Evolutionary conservation across 805 yeast genomes (phyloP).

Genomic region (Candida ponderosae): DNA sequence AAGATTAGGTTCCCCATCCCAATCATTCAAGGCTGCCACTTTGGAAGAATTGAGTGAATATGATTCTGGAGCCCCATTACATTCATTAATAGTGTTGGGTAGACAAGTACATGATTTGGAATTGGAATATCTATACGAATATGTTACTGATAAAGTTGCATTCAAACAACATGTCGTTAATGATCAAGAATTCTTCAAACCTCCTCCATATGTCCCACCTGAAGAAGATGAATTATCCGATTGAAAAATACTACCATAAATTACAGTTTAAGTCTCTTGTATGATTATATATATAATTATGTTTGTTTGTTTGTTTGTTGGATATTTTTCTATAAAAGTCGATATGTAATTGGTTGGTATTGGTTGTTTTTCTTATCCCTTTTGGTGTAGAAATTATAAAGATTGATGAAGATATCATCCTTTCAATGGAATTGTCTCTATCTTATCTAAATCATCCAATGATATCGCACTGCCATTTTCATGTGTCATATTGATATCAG

Average conservation of each 20-base stretch:
- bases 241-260: background rate
- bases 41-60: slow-evolving; percentile 68
- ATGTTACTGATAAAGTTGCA: slow-evolving; percentile 50
- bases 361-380: too few relatives aligned
- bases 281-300: background rate
- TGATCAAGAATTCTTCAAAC: slow-evolving; percentile 68
- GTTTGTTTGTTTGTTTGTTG: too few relatives aligned
- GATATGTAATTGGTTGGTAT: too few relatives aligned
- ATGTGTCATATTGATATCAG: too few relatives aligned
- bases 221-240: slow-evolving; percentile 23
- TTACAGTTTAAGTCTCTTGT: background rate
- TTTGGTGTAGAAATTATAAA: too few relatives aligned
- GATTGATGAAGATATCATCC: too few relatives aligned
- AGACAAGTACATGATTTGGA: slow-evolving; percentile 93
- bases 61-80: slow-evolving; percentile 92
- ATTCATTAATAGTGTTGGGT: slow-evolving; percentile 85
- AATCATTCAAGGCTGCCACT: slow-evolving; percentile 78
- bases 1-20: slow-evolving; percentile 82
- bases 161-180: slow-evolving; percentile 35
- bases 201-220: slow-evolving; percentile 58
- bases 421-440: too few relatives aligned
- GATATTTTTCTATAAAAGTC: too few relatives aligned
- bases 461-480: too few relatives aligned
- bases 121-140: slow-evolving; percentile 73
- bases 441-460: too few relatives aligned